These are phyloP conservation scores for Dipodascus albidus DNA, from an alignment of 805 yeast species.

Conservation along the genomic window DNA sequence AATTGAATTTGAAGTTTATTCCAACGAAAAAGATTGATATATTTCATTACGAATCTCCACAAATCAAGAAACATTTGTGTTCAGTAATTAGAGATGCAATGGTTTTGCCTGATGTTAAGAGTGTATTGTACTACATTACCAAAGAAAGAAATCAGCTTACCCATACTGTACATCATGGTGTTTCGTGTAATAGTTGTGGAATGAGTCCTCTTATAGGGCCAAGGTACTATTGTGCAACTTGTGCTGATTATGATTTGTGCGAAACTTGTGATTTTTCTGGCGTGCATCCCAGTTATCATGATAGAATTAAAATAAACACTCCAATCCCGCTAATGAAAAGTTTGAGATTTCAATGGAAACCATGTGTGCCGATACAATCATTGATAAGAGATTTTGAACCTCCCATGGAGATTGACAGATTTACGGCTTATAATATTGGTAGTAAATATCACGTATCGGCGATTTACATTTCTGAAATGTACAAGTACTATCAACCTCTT, in stretches of 20 bases:
- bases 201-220: conserved; percentile 32
- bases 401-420: conserved; percentile 2
- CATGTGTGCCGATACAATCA: conserved; percentile 11
- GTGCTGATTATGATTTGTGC: conserved; percentile 45
- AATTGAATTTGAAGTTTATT: conserved; percentile 16
- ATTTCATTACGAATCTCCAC: not conserved
- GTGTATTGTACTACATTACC: conserved; percentile 16
- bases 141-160: conserved; percentile 15
- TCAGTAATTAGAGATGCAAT: not conserved
- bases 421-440: conserved; percentile 1
- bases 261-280: conserved; percentile 27
- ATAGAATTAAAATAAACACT: conserved; percentile 17
- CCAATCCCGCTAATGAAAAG: conserved; percentile 20
- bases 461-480: conserved; percentile 8
- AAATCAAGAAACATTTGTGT: not conserved
- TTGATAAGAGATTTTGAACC: conserved; percentile 3
- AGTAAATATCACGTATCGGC: conserved; percentile 9
- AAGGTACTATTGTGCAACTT: conserved; percentile 41
- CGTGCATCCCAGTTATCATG: conserved; percentile 17
- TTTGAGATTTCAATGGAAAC: conserved; percentile 17
- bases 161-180: conserved; percentile 22
- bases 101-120: conserved; percentile 9
- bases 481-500: not conserved
- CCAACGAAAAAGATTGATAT: conserved; percentile 9
- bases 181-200: conserved; percentile 22